A percentile compares a stretch with the other conserved stretches of the same genome.
phyloP scores from a whole-genome alignment of 805 yeast species.

The Candida palmyrensis region DNA sequence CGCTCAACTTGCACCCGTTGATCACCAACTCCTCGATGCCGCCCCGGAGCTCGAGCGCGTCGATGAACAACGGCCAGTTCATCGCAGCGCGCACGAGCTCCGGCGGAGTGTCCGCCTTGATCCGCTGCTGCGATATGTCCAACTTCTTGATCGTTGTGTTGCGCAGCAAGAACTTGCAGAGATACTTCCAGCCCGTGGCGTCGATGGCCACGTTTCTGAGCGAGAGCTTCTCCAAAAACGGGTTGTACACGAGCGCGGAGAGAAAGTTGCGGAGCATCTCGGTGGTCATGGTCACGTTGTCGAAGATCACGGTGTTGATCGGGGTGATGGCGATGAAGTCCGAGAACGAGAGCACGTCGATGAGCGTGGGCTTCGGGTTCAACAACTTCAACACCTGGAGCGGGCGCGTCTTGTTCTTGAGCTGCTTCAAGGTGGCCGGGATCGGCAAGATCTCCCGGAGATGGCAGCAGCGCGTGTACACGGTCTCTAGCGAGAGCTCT shows the following conservation, averaged over 20 bases:
- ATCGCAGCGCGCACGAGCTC: slow-evolving; percentile 37
- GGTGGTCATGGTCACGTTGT: slow-evolving; percentile 49
- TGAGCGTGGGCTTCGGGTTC: slow-evolving; percentile 55
- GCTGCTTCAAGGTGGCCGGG: slow-evolving; percentile 71
- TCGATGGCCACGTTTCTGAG: slow-evolving; percentile 54
- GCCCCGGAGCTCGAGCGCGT: slow-evolving; percentile 37
- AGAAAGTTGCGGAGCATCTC: slow-evolving; percentile 49
- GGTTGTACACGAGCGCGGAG: slow-evolving; percentile 40
- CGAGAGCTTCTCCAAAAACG: slow-evolving; percentile 45
- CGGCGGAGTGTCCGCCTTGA: slow-evolving; percentile 41
- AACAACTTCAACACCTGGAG: slow-evolving; percentile 50
- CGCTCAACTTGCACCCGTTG: slow-evolving; percentile 49
- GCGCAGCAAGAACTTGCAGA: slow-evolving; percentile 43
- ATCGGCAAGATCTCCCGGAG: slow-evolving; percentile 87
- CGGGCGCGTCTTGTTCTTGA: slow-evolving; percentile 47
- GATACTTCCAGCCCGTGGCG: slow-evolving; percentile 43
- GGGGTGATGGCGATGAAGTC: slow-evolving; percentile 56
- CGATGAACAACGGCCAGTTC: slow-evolving; percentile 50
- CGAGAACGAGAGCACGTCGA: slow-evolving; percentile 52
- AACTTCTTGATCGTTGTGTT: slow-evolving; percentile 43
- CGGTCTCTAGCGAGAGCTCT: slow-evolving; percentile 39
- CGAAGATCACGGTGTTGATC: slow-evolving; percentile 50
- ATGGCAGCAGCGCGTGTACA: slow-evolving; percentile 86
- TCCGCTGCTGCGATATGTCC: slow-evolving; percentile 53
- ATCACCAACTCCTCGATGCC: slow-evolving; percentile 57